Base-by-base conservation (phyloP, 2,329 filamentous ascomycete genomes). In the Amauroascus verrucosus region DNA sequence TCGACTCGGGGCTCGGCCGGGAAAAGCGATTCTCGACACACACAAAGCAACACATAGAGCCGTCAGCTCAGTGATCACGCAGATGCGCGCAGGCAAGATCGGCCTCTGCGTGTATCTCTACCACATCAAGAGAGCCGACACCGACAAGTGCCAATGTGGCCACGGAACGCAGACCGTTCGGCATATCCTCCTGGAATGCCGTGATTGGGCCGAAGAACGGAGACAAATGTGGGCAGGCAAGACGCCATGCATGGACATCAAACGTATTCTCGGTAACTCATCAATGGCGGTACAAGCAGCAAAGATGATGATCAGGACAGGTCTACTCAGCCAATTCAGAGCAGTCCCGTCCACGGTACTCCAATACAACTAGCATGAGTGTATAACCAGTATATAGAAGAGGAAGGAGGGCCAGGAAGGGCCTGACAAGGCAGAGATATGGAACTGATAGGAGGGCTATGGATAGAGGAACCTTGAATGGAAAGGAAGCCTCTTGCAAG, bases 201-300 rank as follows among this genome's bases (percentile, higher is more conserved):
- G 62, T 48, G 56, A 67, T 51, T 66, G 56, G 61, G 55, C 46
- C 35, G 61, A 65, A 28, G 60, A 66, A 55, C 38, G 24, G 45
- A 3, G 45, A 7, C 37, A 18, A 26, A 40, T 50, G 47, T 28
- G 32, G 47, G 33, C 47, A 50, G 47, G 22, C 47, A 50, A 57
- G 16, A 53, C 48, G 52, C 60, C 56, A 56, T 62, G 53, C 51
- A 40, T 56, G 44, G 56, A 65, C 56, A 59, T 65, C 53, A 66
- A 66, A 54, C 58, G 55, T 38, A 59, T 67, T 60, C 65, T 67
- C 62, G 61, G 57, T 57, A 62, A 58, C 59, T 59, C 58, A 54
- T 51, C 57, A 58, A 64, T 60, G 49, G 60, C 59, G 57, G 60
- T 63, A 63, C 57, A 63, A 60, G 57, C 61, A 64, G 64, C 62